A percentile compares a stretch with the other conserved stretches of the same genome.
Conservation (phyloP, 1,284 basidiomycete species). For the Meripilus lineatus region DNA sequence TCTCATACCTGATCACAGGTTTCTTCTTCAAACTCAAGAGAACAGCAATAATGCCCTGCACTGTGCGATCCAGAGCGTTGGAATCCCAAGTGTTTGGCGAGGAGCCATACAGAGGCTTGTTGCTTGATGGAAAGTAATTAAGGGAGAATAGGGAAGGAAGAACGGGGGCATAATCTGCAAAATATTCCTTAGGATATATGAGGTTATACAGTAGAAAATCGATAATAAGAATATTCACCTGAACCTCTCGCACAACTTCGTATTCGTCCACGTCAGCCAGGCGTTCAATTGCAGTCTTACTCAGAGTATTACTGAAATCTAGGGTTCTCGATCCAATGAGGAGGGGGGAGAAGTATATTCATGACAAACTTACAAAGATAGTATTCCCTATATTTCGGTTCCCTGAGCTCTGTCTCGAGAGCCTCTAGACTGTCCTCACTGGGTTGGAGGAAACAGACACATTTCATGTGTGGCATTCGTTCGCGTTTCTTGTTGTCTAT, state of each 20-base stretch:
- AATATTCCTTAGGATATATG: constrained; percentile 72
- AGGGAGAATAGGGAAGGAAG: constrained; percentile 88
- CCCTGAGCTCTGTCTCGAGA: constrained; percentile 78
- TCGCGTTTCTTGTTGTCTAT: constrained; percentile 91
- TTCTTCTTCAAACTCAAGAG: constrained; percentile 95
- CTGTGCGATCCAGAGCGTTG: constrained; percentile 71
- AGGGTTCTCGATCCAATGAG: constrained; percentile 12
- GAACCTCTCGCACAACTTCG: constrained; percentile 94
- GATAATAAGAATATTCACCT: constrained; percentile 45
- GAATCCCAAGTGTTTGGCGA: constrained; percentile 64
- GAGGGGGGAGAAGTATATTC: not conserved
- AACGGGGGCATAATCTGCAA: constrained; percentile 90
- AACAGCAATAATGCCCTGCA: constrained; percentile 83
- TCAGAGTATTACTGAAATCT: constrained; percentile 96
- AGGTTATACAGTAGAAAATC: constrained; percentile 11
- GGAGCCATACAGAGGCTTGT: constrained; percentile 66
- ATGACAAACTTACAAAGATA: constrained; percentile 92
- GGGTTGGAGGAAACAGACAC: constrained; percentile 88
- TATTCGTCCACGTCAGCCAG: constrained; percentile 95
- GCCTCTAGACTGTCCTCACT: constrained; percentile 79
- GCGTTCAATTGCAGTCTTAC: constrained; percentile 88
- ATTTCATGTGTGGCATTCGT: constrained; percentile 93
- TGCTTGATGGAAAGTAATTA: constrained; percentile 65
- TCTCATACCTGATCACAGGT: constrained; percentile 91
- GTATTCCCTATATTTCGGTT: constrained; percentile 95